Conservation (phyloP, 352 stramenopile genomes). For the Globisporangium cystogenes region DNA sequence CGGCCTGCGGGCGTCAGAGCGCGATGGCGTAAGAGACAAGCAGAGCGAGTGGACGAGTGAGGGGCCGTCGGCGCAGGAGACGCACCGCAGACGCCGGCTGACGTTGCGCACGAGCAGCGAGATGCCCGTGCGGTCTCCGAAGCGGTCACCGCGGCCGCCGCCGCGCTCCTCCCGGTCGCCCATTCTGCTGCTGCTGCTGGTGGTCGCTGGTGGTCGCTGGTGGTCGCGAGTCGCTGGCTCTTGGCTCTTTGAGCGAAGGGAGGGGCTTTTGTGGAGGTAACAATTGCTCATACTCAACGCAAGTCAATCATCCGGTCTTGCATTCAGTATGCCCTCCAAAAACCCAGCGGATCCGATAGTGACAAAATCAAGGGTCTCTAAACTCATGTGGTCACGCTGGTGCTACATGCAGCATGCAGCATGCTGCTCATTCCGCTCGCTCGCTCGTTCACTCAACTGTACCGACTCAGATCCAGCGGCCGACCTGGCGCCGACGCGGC, state of each 20-base stretch:
- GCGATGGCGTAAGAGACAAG: background rate
- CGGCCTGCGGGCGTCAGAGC: slow-evolving; percentile 28
- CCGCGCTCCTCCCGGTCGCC: slow-evolving; percentile 9
- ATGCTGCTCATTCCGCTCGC: too few relatives aligned
- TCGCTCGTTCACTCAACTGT: slow-evolving; percentile 16
- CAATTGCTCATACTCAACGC: background rate
- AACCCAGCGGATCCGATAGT: too few relatives aligned
- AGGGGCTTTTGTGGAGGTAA: background rate
- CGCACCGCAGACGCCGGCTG: slow-evolving; percentile 79
- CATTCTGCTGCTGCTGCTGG: slow-evolving; percentile 1
- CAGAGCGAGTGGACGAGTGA: background rate
- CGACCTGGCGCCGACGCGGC: background rate
- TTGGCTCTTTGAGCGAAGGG: background rate
- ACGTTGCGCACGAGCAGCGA: slow-evolving; percentile 94
- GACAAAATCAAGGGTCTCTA: too few relatives aligned
- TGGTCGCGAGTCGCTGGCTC: too few relatives aligned
- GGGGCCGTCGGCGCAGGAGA: slow-evolving; percentile 8
- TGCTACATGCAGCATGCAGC: too few relatives aligned
- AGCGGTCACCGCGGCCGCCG: slow-evolving; percentile 10
- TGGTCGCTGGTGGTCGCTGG: background rate
- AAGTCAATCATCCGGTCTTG: background rate
- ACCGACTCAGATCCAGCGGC: slow-evolving; percentile 51
- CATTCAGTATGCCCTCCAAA: too few relatives aligned
- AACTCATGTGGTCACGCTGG: too few relatives aligned
- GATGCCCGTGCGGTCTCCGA: slow-evolving; percentile 69